Conservation (phyloP, 2,329 filamentous ascomycete species). For the Hymenoscyphus albidus region DNA sequence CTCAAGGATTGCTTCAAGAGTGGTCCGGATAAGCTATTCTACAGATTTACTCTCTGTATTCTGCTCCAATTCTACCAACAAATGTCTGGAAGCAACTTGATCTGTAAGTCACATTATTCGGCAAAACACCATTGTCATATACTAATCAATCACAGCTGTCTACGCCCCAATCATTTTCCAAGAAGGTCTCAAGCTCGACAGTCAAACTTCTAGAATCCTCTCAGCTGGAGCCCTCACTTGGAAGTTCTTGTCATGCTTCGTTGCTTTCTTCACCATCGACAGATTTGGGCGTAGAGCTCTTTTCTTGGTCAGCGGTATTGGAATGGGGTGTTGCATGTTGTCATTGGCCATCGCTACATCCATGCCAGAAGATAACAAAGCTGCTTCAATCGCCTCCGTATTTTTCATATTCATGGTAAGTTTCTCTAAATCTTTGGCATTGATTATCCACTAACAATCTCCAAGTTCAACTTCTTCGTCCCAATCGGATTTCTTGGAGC, state of each 20-base stretch:
- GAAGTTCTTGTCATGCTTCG: conserved; percentile 48
- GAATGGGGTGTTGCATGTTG: conserved; percentile 53
- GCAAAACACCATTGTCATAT: neutral
- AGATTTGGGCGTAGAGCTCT: conserved; percentile 60
- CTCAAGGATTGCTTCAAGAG: conserved; percentile 43
- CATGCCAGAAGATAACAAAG: conserved; percentile 42
- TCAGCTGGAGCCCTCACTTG: conserved; percentile 48
- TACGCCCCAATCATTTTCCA: conserved; percentile 48
- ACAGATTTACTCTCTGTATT: conserved; percentile 45
- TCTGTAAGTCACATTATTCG: neutral
- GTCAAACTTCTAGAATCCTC: conserved; percentile 47
- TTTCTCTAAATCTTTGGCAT: neutral
- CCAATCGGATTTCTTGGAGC: conserved; percentile 56
- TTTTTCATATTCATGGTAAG: conserved; percentile 48
- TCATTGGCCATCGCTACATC: conserved; percentile 50
- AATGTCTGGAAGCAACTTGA: conserved; percentile 21
- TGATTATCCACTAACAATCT: neutral
- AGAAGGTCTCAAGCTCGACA: conserved; percentile 41
- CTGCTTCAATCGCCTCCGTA: conserved; percentile 48
- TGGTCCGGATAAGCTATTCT: conserved; percentile 47
- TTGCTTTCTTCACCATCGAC: conserved; percentile 56
- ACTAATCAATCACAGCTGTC: conserved; percentile 35
- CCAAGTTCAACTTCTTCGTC: conserved; percentile 56
- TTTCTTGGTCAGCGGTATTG: conserved; percentile 48
- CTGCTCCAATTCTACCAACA: conserved; percentile 49